Conservation (phyloP, 2,329 filamentous ascomycete species). For the Nakataea oryzae region DNA sequence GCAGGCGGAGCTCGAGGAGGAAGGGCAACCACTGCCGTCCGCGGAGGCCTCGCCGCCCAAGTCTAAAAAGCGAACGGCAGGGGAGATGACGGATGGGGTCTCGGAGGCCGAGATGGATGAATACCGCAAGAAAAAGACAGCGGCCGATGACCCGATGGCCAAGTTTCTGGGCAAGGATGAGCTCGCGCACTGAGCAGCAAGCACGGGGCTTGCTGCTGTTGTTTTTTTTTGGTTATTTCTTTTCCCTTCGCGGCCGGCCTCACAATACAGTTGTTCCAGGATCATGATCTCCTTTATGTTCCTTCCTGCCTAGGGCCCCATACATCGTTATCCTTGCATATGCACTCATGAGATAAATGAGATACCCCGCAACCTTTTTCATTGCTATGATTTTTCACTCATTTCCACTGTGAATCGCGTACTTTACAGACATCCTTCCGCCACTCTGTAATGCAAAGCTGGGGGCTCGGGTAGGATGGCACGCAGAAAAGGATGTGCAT, state of each 20-base stretch:
- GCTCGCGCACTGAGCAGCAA: conserved; percentile 23
- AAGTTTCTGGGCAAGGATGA: conserved; percentile 67
- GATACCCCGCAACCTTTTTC: too few species aligned
- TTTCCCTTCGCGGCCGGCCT: not conserved
- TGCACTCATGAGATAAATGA: too few species aligned
- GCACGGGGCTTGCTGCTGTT: not conserved
- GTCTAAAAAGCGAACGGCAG: conserved; percentile 59
- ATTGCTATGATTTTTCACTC: too few species aligned
- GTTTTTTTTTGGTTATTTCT: too few species aligned
- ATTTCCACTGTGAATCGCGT: too few species aligned
- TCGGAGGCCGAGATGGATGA: conserved; percentile 79
- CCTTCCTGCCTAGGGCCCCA: too few species aligned
- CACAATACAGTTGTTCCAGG: not conserved
- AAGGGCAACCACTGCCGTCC: conserved; percentile 2
- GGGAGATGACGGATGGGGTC: conserved; percentile 69
- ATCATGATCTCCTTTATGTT: too few species aligned
- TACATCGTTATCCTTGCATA: too few species aligned
- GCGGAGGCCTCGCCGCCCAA: conserved; percentile 6
- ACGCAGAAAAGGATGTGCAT: too few species aligned
- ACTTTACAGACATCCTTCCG: too few species aligned
- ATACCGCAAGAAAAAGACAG: conserved; percentile 66
- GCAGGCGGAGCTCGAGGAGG: not conserved
- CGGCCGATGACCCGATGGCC: conserved; percentile 79
- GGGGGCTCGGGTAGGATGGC: too few species aligned
- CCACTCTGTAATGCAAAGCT: too few species aligned